Evolutionary conservation across 2,329 filamentous ascomycete genomes (phyloP), one percentile per base, ranked within the genome.

Genomic region (Lachnellula subtilissima): DNA sequence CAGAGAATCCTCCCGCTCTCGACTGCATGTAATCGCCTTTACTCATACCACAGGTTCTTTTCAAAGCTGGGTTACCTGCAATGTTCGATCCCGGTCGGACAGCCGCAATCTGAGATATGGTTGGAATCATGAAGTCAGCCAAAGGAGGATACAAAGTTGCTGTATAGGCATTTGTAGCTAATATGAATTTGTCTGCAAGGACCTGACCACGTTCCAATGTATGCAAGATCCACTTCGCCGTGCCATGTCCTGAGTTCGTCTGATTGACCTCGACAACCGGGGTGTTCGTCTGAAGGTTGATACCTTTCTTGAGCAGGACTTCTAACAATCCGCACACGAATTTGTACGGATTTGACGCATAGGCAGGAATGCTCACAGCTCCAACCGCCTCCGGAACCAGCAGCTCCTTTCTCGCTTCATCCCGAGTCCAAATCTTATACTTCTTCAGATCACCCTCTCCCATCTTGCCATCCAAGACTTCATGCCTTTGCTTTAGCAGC

Each of bases 121-220:
- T 59, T 1, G 79, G 78, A 11, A 78, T 72, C 9, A 81, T 72
- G 37, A 75, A 68, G 8, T 55, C 52, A 4, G 65, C 68, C 4
- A 74, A 74, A 53, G 76, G 67, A 11, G 73, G 72, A 61, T 75
- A 72, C 4, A 81, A 63, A 3, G 68, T 69, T 2, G 75, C 74
- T 7, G 77, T 77, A 64, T 80, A 81, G 19, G 71, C 78, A 57
- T 81, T 81, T 12, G 78, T 81, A 5, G 78, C 78, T 39, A 81
- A 67, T 11, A 81, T 71, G n/a, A 81, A 73, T 36, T 71, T 72
- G 14, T 64, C 63, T 0, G 76, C 72, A 4, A 28, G 48, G 17
- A 81, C 71, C 0, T 55, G 61, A 3, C 78, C 79, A 5, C 76
- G 70, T 2, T 77, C 80, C 36, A 28, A 28, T 28, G 68, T 55